Base-by-base conservation (phyloP, 2,329 filamentous ascomycete species). In the Penicillium sp. region DNA sequence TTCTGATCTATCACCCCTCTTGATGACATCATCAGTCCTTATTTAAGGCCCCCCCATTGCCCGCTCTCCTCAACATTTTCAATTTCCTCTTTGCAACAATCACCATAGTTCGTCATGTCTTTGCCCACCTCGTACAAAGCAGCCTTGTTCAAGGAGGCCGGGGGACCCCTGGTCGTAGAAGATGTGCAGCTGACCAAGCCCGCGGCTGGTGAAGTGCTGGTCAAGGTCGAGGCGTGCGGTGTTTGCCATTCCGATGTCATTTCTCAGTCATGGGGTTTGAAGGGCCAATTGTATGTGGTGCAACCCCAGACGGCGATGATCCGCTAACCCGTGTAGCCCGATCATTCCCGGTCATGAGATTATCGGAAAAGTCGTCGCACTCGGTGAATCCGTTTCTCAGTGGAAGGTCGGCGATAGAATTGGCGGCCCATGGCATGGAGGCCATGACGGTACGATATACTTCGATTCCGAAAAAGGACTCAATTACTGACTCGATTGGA, bases 161-260 rank as follows among this genome's bases (percentile, higher is more conserved):
- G 76, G 46, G 69, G 67, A 2, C 75, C 79, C 0, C 73, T 85
- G 53, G 68, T 68, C 2, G 69, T 89, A 52, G 76, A 81, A 53
- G 78, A 87, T 3, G 60, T 84, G 3, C 71, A 77, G 14, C 72
- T 89, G 32, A 72, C 77, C 48, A 62, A 72, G 27, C 84, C 84
- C 1, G 68, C 74, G 6, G 62, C 72, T 0, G 76, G 77, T 14
- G 74, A 87, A 58, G 70, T 89, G 2, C 76, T 89, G 22, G 75
- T 87, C 65, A 88, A 88, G 64, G 78, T 87, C 2, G 71, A 82
- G 7, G 85, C 85, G 5, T 87, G 82, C 56, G 86, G 86, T 35
- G 78, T 90, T 40, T 89, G 86, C 66, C 82, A 82, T 63, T 78
- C 77, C 0, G 86, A 89, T 57, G 50, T 68, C 16, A 67, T 64